Conservation (phyloP, 441 rosid genomes). For the Bocquillonia castaneifolia region DNA sequence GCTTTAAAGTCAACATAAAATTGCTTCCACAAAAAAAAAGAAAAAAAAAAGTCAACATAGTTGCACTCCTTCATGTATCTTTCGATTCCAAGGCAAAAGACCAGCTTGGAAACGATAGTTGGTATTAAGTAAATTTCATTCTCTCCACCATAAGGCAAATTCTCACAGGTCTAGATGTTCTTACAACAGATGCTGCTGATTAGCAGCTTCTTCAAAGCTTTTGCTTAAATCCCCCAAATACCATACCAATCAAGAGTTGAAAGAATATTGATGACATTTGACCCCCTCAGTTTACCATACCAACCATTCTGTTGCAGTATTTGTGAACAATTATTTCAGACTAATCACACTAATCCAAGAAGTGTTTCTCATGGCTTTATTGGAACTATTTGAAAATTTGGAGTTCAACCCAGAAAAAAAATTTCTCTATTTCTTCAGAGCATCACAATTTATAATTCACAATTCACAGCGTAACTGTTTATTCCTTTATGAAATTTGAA, state of each 20-base stretch:
- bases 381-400: slow-evolving; percentile 18
- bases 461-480: slow-evolving; percentile 36
- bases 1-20: neutral
- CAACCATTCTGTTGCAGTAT: neutral
- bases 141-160: neutral
- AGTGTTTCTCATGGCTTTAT: slow-evolving; percentile 3
- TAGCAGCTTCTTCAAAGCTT: slow-evolving; percentile 3
- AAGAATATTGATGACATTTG: neutral
- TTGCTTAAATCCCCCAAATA: slow-evolving; percentile 2
- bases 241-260: neutral
- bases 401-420: neutral
- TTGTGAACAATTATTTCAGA: neutral
- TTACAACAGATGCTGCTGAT: neutral
- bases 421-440: slow-evolving; percentile 22
- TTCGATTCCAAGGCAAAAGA: neutral
- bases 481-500: slow-evolving; percentile 50
- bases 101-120: neutral
- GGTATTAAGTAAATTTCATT: neutral
- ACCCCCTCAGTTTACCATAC: neutral
- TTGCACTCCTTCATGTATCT: neutral
- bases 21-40: no score
- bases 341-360: neutral
- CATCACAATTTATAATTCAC: no score
- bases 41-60: no score
- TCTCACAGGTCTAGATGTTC: neutral